These are phyloP conservation scores for Diaporthe velutina DNA, from an alignment of 2,329 filamentous ascomycete species.

Conservation along the genomic window DNA sequence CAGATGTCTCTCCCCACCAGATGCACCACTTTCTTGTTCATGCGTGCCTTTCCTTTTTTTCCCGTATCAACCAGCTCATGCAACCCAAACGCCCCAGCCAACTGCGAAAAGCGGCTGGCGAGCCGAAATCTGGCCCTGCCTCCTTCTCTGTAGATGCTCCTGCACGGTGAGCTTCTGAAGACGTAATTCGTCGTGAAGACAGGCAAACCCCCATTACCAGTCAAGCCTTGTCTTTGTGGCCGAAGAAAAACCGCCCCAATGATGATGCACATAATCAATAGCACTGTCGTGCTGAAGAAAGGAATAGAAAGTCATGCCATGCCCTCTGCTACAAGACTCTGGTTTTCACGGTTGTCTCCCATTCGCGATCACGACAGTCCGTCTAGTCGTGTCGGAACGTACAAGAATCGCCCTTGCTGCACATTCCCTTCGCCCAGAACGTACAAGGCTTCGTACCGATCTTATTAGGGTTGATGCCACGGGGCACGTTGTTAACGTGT, in stretches of 20 bases:
- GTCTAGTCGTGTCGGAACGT: slow-evolving; percentile 77
- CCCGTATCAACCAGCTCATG: slow-evolving; percentile 16
- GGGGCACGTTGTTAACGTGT: slow-evolving; percentile 45
- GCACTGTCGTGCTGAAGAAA: slow-evolving; percentile 11
- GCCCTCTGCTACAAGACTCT: background rate
- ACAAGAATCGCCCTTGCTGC: slow-evolving; percentile 79
- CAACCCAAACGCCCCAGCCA: slow-evolving; percentile 26
- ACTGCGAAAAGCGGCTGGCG: background rate
- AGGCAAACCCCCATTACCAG: background rate
- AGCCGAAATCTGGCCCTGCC: background rate
- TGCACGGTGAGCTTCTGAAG: background rate
- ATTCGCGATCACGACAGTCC: background rate
- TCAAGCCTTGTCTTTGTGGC: background rate
- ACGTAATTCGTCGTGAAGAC: background rate
- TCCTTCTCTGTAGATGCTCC: background rate
- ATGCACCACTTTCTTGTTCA: slow-evolving; percentile 16
- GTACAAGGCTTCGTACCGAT: slow-evolving; percentile 77
- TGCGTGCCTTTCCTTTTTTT: slow-evolving; percentile 15
- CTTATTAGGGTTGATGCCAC: slow-evolving; percentile 66
- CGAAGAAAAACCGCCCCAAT: background rate
- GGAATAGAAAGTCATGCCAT: background rate
- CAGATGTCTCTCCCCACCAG: slow-evolving; percentile 11
- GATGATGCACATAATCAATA: background rate
- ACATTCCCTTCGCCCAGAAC: slow-evolving; percentile 79
- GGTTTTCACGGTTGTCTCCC: background rate